Percentiles rank a stretch among this genome's conserved stretches.
Evolutionary conservation across 1,139 yeast genomes (phyloP).

Genomic region (Blastobotrys aristatus): DNA sequence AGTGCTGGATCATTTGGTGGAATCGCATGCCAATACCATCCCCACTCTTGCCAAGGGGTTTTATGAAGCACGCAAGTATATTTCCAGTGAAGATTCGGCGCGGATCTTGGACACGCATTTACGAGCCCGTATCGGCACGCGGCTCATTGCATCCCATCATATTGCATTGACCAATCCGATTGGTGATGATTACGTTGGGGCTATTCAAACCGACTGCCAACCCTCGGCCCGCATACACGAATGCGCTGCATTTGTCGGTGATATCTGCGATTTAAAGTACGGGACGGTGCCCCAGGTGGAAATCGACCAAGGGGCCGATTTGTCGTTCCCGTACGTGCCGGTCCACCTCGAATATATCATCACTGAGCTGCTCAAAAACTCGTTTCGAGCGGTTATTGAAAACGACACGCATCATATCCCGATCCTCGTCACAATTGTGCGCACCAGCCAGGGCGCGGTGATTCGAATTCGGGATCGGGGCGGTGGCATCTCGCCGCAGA

Average conservation of each 20-base stretch:
- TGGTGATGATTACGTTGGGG: constrained; percentile 55
- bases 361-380: constrained; percentile 81
- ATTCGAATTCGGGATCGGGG: constrained; percentile 81
- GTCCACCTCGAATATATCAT: constrained; percentile 82
- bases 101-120: constrained; percentile 70
- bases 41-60: constrained; percentile 79
- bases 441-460: constrained; percentile 41
- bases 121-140: constrained; percentile 77
- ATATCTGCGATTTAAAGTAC: constrained; percentile 73
- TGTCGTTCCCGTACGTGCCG: constrained; percentile 71
- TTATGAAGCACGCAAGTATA: constrained; percentile 58
- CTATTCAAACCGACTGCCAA: constrained; percentile 58
- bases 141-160: constrained; percentile 82
- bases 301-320: constrained; percentile 50
- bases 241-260: constrained; percentile 72
- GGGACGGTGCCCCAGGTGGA: constrained; percentile 61
- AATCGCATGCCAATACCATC: constrained; percentile 76
- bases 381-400: constrained; percentile 82
- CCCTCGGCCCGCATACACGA: constrained; percentile 56
- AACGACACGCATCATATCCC: constrained; percentile 48
- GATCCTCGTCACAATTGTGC: constrained; percentile 61
- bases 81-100: constrained; percentile 49
- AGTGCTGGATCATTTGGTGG: constrained; percentile 55
- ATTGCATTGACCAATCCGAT: constrained; percentile 50
- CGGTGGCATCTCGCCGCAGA: constrained; percentile 72